A percentile compares a stretch with the other conserved stretches of the same genome.
Conservation (phyloP, 1,284 basidiomycete genomes). For the Spongiforma sp. region DNA sequence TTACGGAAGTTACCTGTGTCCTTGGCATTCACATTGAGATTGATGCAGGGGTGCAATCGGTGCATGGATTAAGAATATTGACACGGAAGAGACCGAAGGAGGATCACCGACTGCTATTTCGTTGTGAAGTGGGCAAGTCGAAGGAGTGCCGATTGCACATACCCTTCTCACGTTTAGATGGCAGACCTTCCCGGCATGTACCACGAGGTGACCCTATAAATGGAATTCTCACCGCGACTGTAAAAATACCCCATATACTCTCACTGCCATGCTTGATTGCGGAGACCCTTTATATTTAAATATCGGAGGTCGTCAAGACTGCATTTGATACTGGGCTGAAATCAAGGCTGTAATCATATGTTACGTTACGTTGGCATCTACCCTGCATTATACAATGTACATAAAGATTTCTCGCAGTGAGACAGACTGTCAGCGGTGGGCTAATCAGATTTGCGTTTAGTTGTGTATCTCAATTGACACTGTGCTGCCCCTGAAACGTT, state of each 20-base stretch:
- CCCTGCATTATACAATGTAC: conserved; percentile 11
- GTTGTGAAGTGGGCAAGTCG: conserved; percentile 14
- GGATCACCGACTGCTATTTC: conserved; percentile 2
- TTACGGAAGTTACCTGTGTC: conserved; percentile 5
- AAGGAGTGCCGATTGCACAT: background rate
- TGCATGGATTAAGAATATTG: conserved; percentile 96
- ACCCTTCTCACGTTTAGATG: conserved; percentile 18
- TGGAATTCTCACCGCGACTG: conserved; percentile 23
- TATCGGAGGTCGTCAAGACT: conserved; percentile 10
- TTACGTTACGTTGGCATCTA: conserved; percentile 27
- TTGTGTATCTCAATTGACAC: background rate
- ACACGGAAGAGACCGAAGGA: conserved; percentile 41
- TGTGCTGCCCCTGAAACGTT: background rate
- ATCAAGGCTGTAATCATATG: conserved; percentile 18
- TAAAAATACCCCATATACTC: conserved; percentile 31
- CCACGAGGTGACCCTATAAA: conserved; percentile 29
- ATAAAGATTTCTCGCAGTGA: no score
- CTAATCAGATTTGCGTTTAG: conserved; percentile 8
- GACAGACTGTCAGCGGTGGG: no score
- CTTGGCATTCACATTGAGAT: conserved; percentile 9
- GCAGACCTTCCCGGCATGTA: conserved; percentile 10
- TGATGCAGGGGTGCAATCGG: conserved; percentile 81
- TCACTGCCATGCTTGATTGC: conserved; percentile 20
- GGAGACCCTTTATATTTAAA: conserved; percentile 17
- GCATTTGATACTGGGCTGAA: conserved; percentile 12